Evolutionary conservation across 192 early-diverging fungal species (phyloP).

Genomic region (Piromyces sp.): DNA sequence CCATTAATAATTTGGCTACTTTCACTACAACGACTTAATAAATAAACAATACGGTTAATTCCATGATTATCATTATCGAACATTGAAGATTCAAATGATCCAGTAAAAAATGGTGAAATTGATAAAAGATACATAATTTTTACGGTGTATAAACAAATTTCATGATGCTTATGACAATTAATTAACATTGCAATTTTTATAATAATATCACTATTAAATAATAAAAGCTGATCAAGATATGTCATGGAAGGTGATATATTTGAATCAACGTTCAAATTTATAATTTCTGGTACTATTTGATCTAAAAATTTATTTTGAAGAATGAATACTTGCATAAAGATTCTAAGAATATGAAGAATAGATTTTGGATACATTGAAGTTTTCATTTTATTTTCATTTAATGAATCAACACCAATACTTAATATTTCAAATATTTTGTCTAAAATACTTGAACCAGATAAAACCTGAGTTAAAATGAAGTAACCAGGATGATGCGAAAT

Average conservation of each 20-base stretch:
- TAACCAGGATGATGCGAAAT: conserved; percentile 57
- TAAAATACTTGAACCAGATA: conserved; percentile 57
- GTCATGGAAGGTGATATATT: conserved; percentile 34
- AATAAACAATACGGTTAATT: conserved; percentile 54
- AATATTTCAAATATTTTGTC: conserved; percentile 52
- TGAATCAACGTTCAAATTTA: conserved; percentile 15
- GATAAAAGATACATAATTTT: conserved; percentile 55
- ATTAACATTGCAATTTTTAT: conserved; percentile 56
- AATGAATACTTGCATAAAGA: conserved; percentile 45
- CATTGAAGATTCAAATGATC: conserved; percentile 1
- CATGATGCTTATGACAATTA: conserved; percentile 43
- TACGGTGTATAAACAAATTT: conserved; percentile 53
- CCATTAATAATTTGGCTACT: conserved; percentile 56
- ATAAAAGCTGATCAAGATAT: conserved; percentile 62
- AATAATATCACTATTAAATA: conserved; percentile 46
- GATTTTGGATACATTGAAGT: conserved; percentile 10
- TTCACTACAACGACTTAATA: conserved; percentile 42
- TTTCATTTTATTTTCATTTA: conserved; percentile 22
- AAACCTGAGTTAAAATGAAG: conserved; percentile 53
- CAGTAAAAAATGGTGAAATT: conserved; percentile 45
- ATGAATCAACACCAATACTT: conserved; percentile 30
- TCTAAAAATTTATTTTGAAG: conserved; percentile 61
- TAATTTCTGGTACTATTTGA: conserved; percentile 34
- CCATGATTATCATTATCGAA: conserved; percentile 23
- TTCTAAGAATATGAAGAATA: conserved; percentile 28